Evolutionary conservation across 1,139 yeast genomes (phyloP), one percentile per base, ranked within the genome.

Genomic region (Taiozyma sp.): DNA sequence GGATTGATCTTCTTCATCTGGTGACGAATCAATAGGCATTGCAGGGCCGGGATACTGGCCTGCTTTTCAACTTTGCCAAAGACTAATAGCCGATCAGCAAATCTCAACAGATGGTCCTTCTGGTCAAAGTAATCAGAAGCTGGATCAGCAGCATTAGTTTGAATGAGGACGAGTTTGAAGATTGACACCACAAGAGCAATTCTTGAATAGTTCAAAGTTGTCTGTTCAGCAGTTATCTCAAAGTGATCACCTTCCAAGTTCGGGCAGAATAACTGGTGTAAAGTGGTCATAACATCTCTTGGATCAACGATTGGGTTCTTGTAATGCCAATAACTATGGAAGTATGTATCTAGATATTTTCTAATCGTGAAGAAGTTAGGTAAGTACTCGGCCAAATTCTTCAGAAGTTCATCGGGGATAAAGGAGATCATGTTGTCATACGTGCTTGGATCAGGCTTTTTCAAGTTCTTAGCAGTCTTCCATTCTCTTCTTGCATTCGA

Each of bases 1-100:
- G 60, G 59, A 13, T 58, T 60, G 4, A 55, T 43, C 22, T 48
- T 51, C 27, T 60, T 54, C 38, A 60, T 54, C 16, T 59, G 58
- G 45, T 57, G 57, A 13, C 63, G 47, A 8, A 69, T 44, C 4
- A 68, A 46, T 27, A 61, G 30, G 5, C 66, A 53, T 47, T 65
- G 69, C n/a, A 65, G 46, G 2, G 61, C 51, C 2, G 63, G 61
- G 0, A 60, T 16, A 9, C 59, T 55, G 4, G 57, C 52, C 8
- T 50, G 52, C 4, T 46, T 54, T 10, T 51, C 52, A 49, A 19
- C 53, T 27, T 49, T 55, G 28, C 62, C 54, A 51, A 52, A 57
- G 9, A 50, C 55, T 45, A 57, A 51, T 43, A 56, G 53, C 43
- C 47, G 54, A n/a, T 51, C 57, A 39, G 45, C 55, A 56, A 47